Percentiles rank a stretch among this genome's conserved stretches.
These are phyloP conservation scores for Hyphopichia fennica DNA, from an alignment of 1,139 yeast genomes.

Conservation along the genomic window DNA sequence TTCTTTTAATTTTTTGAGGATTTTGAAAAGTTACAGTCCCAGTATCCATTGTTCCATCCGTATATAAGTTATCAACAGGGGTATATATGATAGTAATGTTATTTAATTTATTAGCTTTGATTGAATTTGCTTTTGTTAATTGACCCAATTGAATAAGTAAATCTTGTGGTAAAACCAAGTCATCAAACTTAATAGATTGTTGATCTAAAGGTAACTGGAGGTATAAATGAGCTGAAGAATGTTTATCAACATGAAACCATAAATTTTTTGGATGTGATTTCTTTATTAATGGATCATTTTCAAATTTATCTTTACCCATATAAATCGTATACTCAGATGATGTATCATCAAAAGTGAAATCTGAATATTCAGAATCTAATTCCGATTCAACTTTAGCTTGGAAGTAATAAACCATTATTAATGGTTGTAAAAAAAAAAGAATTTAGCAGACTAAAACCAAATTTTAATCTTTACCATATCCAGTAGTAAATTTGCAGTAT, in stretches of 20 bases:
- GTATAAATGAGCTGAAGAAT: slow-evolving; percentile 82
- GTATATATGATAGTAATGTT: slow-evolving; percentile 73
- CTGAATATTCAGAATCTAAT: slow-evolving; percentile 6
- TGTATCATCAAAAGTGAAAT: slow-evolving; percentile 12
- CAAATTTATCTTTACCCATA: slow-evolving; percentile 77
- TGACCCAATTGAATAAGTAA: slow-evolving; percentile 67
- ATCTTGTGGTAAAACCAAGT: slow-evolving; percentile 47
- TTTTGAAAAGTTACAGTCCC: slow-evolving; percentile 80
- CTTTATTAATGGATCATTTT: slow-evolving; percentile 72
- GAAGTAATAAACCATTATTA: slow-evolving; percentile 61
- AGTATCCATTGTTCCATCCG: slow-evolving; percentile 75
- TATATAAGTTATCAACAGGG: slow-evolving; percentile 71
- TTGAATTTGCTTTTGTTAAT: slow-evolving; percentile 77
- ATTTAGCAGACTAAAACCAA: no score
- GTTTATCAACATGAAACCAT: slow-evolving; percentile 85
- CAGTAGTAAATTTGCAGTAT: no score
- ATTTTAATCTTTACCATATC: no score
- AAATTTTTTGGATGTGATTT: slow-evolving; percentile 68
- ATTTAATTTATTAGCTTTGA: slow-evolving; percentile 72
- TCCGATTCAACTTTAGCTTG: slow-evolving; percentile 27
- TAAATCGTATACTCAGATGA: slow-evolving; percentile 40
- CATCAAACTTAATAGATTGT: slow-evolving; percentile 29
- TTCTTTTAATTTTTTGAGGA: slow-evolving; percentile 51
- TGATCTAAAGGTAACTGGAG: slow-evolving; percentile 56
- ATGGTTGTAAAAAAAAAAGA: background rate